Evolutionary conservation across 2,329 filamentous ascomycete species (phyloP).

Genomic region (Hortaea werneckii): DNA sequence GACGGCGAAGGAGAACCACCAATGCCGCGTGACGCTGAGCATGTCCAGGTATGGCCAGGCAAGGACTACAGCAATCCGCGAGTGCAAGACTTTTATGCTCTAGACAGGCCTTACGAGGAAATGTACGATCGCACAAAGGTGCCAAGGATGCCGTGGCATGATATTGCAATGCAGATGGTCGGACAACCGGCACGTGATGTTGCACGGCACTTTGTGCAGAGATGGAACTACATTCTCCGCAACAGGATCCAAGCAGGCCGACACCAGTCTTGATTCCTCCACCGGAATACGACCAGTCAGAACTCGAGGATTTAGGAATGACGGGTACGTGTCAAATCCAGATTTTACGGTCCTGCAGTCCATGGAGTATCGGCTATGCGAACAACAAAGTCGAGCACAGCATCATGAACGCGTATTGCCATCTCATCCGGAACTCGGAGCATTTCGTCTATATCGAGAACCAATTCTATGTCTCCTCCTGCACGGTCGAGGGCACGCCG

Average conservation of each 20-base stretch:
- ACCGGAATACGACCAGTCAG: slow-evolving; percentile 77
- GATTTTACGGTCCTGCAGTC: slow-evolving; percentile 78
- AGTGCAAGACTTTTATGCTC: slow-evolving; percentile 85
- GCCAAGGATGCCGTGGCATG: slow-evolving; percentile 96
- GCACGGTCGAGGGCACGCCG: slow-evolving; percentile 73
- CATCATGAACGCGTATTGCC: slow-evolving; percentile 90
- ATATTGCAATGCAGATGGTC: slow-evolving; percentile 95
- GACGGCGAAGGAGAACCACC: slow-evolving; percentile 46
- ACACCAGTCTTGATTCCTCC: slow-evolving; percentile 89
- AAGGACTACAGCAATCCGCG: slow-evolving; percentile 98
- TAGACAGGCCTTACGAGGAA: slow-evolving; percentile 92
- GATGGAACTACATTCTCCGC: slow-evolving; percentile 94
- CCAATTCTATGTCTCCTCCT: slow-evolving; percentile 94
- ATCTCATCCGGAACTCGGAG: slow-evolving; percentile 88
- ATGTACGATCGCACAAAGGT: slow-evolving; percentile 91
- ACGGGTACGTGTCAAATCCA: slow-evolving; percentile 95
- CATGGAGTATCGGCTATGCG: slow-evolving; percentile 82
- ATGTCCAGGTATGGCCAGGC: slow-evolving; percentile 91
- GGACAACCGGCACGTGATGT: slow-evolving; percentile 90
- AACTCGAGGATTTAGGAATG: slow-evolving; percentile 77
- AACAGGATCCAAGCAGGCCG: slow-evolving; percentile 84
- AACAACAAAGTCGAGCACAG: slow-evolving; percentile 80
- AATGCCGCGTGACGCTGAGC: slow-evolving; percentile 75
- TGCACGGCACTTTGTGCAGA: slow-evolving; percentile 90
- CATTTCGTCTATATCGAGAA: slow-evolving; percentile 99